Conservation (phyloP, 2,329 filamentous ascomycete species). For the Cercospora sesami region DNA sequence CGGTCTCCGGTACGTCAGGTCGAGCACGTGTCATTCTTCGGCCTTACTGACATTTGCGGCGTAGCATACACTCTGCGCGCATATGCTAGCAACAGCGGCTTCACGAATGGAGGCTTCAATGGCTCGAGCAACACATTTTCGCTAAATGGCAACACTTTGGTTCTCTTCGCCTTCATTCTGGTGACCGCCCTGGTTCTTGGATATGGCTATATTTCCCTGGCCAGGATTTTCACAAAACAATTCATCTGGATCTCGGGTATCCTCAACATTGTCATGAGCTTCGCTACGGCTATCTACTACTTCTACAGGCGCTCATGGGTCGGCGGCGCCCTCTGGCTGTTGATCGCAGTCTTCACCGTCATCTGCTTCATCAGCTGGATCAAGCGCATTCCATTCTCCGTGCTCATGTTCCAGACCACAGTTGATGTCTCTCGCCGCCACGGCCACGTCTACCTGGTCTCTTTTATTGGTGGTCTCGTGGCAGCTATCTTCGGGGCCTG, state of each 20-base stretch:
- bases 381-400: slow-evolving; percentile 83
- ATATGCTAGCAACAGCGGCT: slow-evolving; percentile 64
- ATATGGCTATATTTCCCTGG: slow-evolving; percentile 68
- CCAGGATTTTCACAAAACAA: slow-evolving; percentile 63
- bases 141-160: slow-evolving; percentile 79
- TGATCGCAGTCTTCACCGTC: slow-evolving; percentile 77
- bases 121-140: slow-evolving; percentile 64
- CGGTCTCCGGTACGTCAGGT: slow-evolving; percentile 55
- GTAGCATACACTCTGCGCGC: slow-evolving; percentile 69
- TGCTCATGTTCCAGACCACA: slow-evolving; percentile 81
- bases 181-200: slow-evolving; percentile 72
- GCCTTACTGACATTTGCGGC: background rate
- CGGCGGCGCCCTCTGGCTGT: slow-evolving; percentile 80
- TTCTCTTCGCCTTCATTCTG: slow-evolving; percentile 79
- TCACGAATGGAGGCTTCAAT: slow-evolving; percentile 69
- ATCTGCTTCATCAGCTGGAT: slow-evolving; percentile 90
- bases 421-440: slow-evolving; percentile 82
- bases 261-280: slow-evolving; percentile 76
- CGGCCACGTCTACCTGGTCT: slow-evolving; percentile 84
- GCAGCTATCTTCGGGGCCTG: slow-evolving; percentile 77
- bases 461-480: slow-evolving; percentile 75
- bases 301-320: slow-evolving; percentile 73
- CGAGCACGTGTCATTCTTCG: background rate
- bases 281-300: slow-evolving; percentile 88
- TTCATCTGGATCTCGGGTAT: slow-evolving; percentile 94